Percentiles rank a stretch among this genome's conserved stretches.
phyloP scores from a whole-genome alignment of 306 rosid genomes.

The Corylus americana region DNA sequence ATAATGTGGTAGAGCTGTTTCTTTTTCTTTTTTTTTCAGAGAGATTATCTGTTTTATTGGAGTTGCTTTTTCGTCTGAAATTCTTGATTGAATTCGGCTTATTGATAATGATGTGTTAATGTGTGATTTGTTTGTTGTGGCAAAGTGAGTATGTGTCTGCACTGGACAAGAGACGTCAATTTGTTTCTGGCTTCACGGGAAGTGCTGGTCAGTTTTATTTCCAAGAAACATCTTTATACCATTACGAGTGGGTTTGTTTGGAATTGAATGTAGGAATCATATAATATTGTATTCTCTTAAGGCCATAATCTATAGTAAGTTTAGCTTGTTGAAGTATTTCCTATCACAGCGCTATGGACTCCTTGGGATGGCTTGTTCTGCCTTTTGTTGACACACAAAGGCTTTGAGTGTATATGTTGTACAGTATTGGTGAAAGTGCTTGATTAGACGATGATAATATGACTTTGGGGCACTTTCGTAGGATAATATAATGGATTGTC shows the following conservation, averaged over 20 bases:
- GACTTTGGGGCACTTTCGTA: too few species aligned
- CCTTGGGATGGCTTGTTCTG: background rate
- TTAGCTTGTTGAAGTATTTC: background rate
- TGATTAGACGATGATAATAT: too few species aligned
- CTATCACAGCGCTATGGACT: background rate
- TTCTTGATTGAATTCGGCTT: background rate
- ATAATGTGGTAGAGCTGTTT: too few species aligned
- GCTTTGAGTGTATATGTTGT: background rate
- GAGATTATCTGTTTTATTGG: background rate
- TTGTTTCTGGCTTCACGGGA: conserved; percentile 94
- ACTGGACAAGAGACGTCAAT: conserved; percentile 81
- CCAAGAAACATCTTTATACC: background rate
- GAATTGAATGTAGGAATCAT: background rate
- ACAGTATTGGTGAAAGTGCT: background rate
- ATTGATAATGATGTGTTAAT: background rate
- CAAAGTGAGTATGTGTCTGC: conserved; percentile 97
- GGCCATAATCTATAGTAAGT: background rate
- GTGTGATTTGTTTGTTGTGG: conserved; percentile 20
- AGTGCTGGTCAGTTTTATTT: conserved; percentile 74
- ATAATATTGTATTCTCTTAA: background rate
- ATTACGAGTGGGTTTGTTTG: background rate
- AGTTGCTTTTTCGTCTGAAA: background rate
- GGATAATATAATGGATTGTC: too few species aligned
- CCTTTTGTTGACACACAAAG: background rate
- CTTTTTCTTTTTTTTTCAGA: too few species aligned